Evolutionary conservation across 78 protist species (phyloP), one percentile per base, ranked within the genome.

Genomic region (Isochrysis galbana): DNA sequence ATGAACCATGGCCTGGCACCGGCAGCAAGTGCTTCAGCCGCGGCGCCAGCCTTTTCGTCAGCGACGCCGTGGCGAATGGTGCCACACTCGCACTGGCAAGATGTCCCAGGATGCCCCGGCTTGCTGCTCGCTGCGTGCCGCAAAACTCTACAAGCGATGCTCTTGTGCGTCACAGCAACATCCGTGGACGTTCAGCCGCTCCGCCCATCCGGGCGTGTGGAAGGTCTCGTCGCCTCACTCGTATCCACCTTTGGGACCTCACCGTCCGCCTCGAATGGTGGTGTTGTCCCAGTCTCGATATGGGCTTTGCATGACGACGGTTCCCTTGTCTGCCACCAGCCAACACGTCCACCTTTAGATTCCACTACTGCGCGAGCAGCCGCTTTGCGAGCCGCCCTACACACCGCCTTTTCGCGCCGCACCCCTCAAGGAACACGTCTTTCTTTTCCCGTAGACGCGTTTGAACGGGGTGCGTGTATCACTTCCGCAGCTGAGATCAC

Each of bases 401-500:
- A 29, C 14, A 19, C n/a, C 44, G 83, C 47, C 42, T 74, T 74
- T 22, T 3, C 32, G 21, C 83, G 55, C 41, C 47, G 38, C 26
- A 42, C 39, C 29, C 38, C n/a, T n/a, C n/a, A 26, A 23, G 41
- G 48, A 25, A 2, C 0, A 21, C 54, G 38, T 48, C 94, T 91
- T 11, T 38, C 87, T 26, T 94, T 96, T 90, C 96, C 96, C 42
- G 91, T 96, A 34, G 95, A 94, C 87, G 89, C 70, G 61, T 96
- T 95, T 90, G 97, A 96, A 87, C n/a, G 45, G 29, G 92, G 84
- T n/a, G 91, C 88, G 38, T 93, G 95, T 91, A 89, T 96, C 80
- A 91, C 97, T 19, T 34, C 94, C 39, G 0, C 32, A 21, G 11
- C 88, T 23, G 46, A 70, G 41, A 83, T 89, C 36, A 42, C 67